phyloP scores from a whole-genome alignment of 305 asterid genomes.

The Plantago lanceolata region DNA sequence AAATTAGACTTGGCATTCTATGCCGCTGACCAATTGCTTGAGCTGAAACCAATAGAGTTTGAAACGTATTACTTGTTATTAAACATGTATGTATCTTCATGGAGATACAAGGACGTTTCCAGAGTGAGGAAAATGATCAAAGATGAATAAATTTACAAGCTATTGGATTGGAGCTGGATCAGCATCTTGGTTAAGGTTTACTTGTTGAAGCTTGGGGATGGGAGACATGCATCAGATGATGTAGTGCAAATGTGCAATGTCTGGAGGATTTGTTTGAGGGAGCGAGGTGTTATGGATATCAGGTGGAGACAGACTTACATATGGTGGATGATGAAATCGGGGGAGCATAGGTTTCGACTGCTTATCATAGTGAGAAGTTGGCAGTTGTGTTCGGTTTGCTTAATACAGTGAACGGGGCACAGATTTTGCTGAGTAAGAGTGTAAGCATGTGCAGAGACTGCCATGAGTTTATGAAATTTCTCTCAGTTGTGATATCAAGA shows the following conservation, averaged over 20 bases:
- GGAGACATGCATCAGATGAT: slow-evolving; percentile 30
- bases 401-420: slow-evolving; percentile 38
- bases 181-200: slow-evolving; percentile 60
- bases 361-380: slow-evolving; percentile 59
- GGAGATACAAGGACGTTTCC: slow-evolving; percentile 68
- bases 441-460: slow-evolving; percentile 76
- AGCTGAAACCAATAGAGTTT: slow-evolving; percentile 55
- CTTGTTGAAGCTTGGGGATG: slow-evolving; percentile 46
- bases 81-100: slow-evolving; percentile 66
- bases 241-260: slow-evolving; percentile 24
- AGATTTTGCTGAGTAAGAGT: slow-evolving; percentile 60
- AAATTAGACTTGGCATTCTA: slow-evolving; percentile 53
- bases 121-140: slow-evolving; percentile 69
- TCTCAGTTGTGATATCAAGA: slow-evolving; percentile 38
- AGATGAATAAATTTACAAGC: slow-evolving; percentile 48
- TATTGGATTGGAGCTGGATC: slow-evolving; percentile 79
- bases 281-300: slow-evolving; percentile 47
- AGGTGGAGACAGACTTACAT: slow-evolving; percentile 30
- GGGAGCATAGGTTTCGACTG: slow-evolving; percentile 23
- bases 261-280: slow-evolving; percentile 46
- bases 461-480: slow-evolving; percentile 59
- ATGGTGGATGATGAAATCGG: slow-evolving; percentile 25
- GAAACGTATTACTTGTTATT: slow-evolving; percentile 58
- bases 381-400: slow-evolving; percentile 61
- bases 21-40: slow-evolving; percentile 76